Evolutionary conservation across 805 yeast species (phyloP).

Genomic region (Metschnikowia similis): DNA sequence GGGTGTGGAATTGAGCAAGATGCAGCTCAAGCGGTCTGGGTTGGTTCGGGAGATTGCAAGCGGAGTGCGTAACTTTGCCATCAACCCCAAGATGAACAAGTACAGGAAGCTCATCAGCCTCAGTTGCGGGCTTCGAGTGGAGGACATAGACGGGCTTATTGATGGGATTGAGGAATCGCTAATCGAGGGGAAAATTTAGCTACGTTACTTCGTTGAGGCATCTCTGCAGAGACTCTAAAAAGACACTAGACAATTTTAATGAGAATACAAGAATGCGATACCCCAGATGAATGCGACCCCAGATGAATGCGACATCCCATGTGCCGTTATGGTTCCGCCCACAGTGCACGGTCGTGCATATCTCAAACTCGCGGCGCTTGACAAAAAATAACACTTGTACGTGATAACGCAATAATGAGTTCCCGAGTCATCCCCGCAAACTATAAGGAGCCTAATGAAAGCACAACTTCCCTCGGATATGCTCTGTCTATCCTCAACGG

Average conservation of each 20-base stretch:
- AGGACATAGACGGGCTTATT: slow-evolving; percentile 74
- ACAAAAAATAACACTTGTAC: slow-evolving; percentile 1
- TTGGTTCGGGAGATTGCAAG: slow-evolving; percentile 48
- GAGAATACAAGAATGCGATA: neutral
- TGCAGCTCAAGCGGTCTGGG: slow-evolving; percentile 49
- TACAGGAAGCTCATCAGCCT: slow-evolving; percentile 73
- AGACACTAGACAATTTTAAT: neutral
- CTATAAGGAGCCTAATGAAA: slow-evolving; percentile 19
- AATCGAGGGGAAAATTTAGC: slow-evolving; percentile 9
- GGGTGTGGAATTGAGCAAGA: slow-evolving; percentile 36
- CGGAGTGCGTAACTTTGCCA: slow-evolving; percentile 37
- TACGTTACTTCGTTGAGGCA: neutral
- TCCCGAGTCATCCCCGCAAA: slow-evolving; percentile 9
- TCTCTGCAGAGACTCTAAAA: neutral
- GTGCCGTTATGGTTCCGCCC: too few relatives aligned
- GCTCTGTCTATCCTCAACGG: slow-evolving; percentile 39
- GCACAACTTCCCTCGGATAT: slow-evolving; percentile 19
- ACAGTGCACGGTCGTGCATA: neutral
- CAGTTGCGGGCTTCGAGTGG: slow-evolving; percentile 72
- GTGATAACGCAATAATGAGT: neutral
- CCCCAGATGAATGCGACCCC: neutral
- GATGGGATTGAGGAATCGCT: slow-evolving; percentile 56
- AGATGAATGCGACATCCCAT: too few relatives aligned
- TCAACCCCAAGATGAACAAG: slow-evolving; percentile 59
- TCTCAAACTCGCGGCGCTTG: neutral